Percentiles rank a stretch among this genome's conserved stretches.
phyloP scores from a whole-genome alignment of 2,329 filamentous ascomycete genomes.

The Dothideomycetidae sp. region DNA sequence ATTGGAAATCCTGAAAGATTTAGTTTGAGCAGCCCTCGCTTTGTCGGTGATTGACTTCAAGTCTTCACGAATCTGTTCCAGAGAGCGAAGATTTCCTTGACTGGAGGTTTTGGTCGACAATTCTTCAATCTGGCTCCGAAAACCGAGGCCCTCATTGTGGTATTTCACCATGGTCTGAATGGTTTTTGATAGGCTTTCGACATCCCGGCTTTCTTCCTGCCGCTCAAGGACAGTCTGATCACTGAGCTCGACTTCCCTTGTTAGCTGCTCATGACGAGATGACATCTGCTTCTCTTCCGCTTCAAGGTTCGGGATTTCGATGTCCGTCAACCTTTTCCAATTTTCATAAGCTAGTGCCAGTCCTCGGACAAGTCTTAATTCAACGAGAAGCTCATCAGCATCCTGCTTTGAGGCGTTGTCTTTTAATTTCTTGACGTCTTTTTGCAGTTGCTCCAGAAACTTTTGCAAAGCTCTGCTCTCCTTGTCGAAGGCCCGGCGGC shows the following conservation, averaged over 20 bases:
- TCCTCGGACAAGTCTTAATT: slow-evolving; percentile 2
- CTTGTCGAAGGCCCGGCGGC: slow-evolving; percentile 49
- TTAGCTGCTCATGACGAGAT: slow-evolving; percentile 25
- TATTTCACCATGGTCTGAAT: slow-evolving; percentile 63
- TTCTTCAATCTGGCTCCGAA: slow-evolving; percentile 59
- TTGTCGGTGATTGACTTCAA: slow-evolving; percentile 54
- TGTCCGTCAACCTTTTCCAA: slow-evolving; percentile 50
- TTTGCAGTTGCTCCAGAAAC: slow-evolving; percentile 52
- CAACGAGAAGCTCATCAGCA: slow-evolving; percentile 41
- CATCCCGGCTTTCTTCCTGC: slow-evolving; percentile 52
- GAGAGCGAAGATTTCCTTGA: slow-evolving; percentile 48
- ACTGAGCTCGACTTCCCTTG: slow-evolving; percentile 41
- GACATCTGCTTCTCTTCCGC: slow-evolving; percentile 45
- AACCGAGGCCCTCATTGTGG: slow-evolving; percentile 54
- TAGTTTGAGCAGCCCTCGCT: slow-evolving; percentile 47
- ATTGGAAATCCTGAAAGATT: slow-evolving; percentile 48
- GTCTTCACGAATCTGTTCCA: slow-evolving; percentile 73
- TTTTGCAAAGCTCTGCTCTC: slow-evolving; percentile 43
- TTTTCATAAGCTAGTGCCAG: slow-evolving; percentile 45
- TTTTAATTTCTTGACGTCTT: slow-evolving; percentile 25
- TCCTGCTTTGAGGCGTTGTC: slow-evolving; percentile 32
- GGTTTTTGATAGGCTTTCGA: slow-evolving; percentile 63
- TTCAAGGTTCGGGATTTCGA: slow-evolving; percentile 56
- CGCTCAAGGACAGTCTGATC: slow-evolving; percentile 51
- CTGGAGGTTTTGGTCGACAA: slow-evolving; percentile 63